phyloP scores from a whole-genome alignment of 139 green algal species.

The Protoeuglena noctilucae region DNA sequence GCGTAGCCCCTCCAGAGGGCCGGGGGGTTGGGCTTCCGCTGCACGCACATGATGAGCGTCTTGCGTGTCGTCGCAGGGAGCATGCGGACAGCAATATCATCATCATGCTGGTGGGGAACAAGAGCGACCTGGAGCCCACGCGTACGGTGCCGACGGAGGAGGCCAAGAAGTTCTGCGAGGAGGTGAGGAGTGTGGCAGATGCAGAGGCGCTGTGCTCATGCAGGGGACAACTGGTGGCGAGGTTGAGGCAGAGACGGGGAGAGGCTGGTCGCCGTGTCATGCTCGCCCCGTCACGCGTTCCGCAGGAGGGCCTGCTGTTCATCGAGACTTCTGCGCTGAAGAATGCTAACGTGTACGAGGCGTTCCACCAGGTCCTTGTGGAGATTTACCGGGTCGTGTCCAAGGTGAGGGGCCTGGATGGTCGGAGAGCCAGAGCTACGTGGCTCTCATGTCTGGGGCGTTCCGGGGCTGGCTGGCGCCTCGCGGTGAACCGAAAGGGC shows the following conservation, averaged over 20 bases:
- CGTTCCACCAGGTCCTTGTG: slow-evolving; percentile 91
- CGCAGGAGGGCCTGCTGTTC: slow-evolving; percentile 86
- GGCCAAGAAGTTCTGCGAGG: slow-evolving; percentile 30
- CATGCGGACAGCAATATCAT: slow-evolving; percentile 97
- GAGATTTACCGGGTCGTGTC: slow-evolving; percentile 97
- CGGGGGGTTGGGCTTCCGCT: too few species aligned
- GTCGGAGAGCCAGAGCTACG: slow-evolving; percentile 14
- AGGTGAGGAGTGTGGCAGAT: too few species aligned
- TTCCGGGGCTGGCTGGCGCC: too few species aligned
- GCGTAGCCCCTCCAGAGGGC: too few species aligned
- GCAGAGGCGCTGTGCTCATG: too few species aligned
- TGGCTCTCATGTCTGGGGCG: too few species aligned
- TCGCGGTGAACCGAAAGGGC: neutral
- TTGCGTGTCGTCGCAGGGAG: too few species aligned
- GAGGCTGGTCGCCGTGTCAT: too few species aligned
- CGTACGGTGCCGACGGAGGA: slow-evolving; percentile 81
- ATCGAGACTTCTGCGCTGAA: slow-evolving; percentile 98
- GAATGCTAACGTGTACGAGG: slow-evolving; percentile 91
- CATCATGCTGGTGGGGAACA: slow-evolving; percentile 98
- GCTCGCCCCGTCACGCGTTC: too few species aligned
- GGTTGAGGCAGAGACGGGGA: too few species aligned
- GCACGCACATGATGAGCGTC: too few species aligned
- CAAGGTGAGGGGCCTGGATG: slow-evolving; percentile 75
- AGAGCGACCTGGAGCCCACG: slow-evolving; percentile 90
- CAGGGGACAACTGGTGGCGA: too few species aligned